These are phyloP conservation scores for Marasmius oreades DNA, from an alignment of 1,284 basidiomycete species.

Conservation along the genomic window DNA sequence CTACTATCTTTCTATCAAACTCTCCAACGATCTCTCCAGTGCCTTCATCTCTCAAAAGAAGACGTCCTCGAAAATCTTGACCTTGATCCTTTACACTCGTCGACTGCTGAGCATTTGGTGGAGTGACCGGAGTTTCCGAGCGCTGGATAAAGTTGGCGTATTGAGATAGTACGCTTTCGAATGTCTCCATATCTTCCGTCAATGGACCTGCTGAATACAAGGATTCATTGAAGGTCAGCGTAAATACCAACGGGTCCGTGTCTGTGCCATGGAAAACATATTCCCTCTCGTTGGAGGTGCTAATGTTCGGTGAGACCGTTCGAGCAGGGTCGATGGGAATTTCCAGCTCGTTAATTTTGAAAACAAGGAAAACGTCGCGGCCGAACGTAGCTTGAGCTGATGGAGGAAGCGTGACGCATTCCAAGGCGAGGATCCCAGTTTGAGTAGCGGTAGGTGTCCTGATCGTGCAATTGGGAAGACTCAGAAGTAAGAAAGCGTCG, in stretches of 20 bases:
- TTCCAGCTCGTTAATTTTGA: constrained; percentile 59
- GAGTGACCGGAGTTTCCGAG: constrained; percentile 12
- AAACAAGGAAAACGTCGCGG: constrained; percentile 56
- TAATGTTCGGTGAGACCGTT: constrained; percentile 35
- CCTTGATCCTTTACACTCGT: constrained; percentile 18
- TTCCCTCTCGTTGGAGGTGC: constrained; percentile 33
- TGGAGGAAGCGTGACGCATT: constrained; percentile 50
- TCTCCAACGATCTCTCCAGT: constrained; percentile 75
- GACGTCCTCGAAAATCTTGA: constrained; percentile 58
- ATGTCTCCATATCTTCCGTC: constrained; percentile 61
- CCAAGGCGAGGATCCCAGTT: constrained; percentile 45
- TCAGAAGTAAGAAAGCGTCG: constrained; percentile 54
- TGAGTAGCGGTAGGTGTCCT: constrained; percentile 28
- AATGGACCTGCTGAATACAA: constrained; percentile 30
- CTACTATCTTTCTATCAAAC: constrained; percentile 55
- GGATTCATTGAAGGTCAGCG: constrained; percentile 40
- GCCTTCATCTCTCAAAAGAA: constrained; percentile 74
- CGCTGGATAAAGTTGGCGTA: constrained; percentile 48
- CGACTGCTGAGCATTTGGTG: constrained; percentile 7
- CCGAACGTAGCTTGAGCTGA: constrained; percentile 23
- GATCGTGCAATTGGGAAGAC: constrained; percentile 44
- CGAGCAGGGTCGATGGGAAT: constrained; percentile 52
- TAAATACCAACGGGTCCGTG: constrained; percentile 30
- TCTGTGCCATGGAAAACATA: constrained; percentile 42
- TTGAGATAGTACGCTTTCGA: constrained; percentile 68